Percentiles rank a stretch among this genome's conserved stretches.
Evolutionary conservation across 192 early-diverging fungal genomes (phyloP).

Genomic region (Dissophora globulifera): DNA sequence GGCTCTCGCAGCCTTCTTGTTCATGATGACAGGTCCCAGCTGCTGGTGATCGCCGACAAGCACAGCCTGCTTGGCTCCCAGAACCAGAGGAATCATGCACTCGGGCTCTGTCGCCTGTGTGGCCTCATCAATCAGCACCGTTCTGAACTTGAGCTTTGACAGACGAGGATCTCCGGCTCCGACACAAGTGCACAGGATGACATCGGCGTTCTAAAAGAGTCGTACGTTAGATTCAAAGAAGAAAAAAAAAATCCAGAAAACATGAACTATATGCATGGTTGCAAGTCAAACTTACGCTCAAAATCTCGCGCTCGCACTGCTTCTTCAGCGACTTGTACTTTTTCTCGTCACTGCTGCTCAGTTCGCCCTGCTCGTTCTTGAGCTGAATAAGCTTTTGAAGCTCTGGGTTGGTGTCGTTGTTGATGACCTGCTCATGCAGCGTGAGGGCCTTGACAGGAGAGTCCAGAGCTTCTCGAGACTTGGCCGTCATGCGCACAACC

Average conservation of each 20-base stretch:
- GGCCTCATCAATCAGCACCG: constrained; percentile 97
- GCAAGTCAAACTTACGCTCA: constrained; percentile 73
- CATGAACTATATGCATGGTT: no score
- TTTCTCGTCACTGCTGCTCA: constrained; percentile 88
- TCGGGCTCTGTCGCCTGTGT: constrained; percentile 98
- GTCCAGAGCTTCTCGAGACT: constrained; percentile 92
- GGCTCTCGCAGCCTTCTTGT: constrained; percentile 94
- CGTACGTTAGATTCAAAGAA: neutral
- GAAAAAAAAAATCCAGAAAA: neutral
- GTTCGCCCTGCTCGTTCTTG: constrained; percentile 90
- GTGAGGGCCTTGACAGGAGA: constrained; percentile 94
- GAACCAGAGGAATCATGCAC: constrained; percentile 97
- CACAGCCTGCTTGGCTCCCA: constrained; percentile 95
- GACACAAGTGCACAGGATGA: constrained; percentile 97
- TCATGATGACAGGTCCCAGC: constrained; percentile 97
- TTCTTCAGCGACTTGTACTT: constrained; percentile 86
- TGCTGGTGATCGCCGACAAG: constrained; percentile 99
- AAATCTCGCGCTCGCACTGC: constrained; percentile 91
- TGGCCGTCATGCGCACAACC: constrained; percentile 94
- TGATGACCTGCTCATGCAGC: constrained; percentile 96
- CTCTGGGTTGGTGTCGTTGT: constrained; percentile 94
- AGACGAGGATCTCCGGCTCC: constrained; percentile 97
- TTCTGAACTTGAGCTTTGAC: constrained; percentile 87
- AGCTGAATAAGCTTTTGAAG: constrained; percentile 92
- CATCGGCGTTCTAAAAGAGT: constrained; percentile 81